Conservation (phyloP, 2,329 filamentous ascomycete genomes). For the Fusarium sp. region DNA sequence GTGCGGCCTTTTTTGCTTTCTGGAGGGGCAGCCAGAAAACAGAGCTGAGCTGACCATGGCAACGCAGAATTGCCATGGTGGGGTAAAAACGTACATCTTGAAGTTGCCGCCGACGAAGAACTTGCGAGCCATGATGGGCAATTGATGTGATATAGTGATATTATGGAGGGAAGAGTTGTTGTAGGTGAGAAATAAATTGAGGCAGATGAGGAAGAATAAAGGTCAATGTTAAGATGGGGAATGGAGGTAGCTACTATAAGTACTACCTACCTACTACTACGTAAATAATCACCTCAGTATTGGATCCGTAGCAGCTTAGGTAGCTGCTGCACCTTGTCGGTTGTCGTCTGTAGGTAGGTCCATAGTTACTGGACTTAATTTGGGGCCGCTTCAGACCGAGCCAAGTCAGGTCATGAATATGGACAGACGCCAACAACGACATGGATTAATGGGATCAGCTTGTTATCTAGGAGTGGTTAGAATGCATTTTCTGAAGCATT, state of each 20-base stretch:
- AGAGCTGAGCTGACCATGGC: slow-evolving; percentile 20
- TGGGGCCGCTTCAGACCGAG: slow-evolving; percentile 40
- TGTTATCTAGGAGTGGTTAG: not conserved
- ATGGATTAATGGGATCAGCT: slow-evolving; percentile 24
- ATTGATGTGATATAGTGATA: slow-evolving; percentile 35
- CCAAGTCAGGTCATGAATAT: slow-evolving; percentile 44
- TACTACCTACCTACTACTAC: slow-evolving; percentile 1
- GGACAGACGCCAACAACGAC: slow-evolving; percentile 23
- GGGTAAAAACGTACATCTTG: slow-evolving; percentile 82
- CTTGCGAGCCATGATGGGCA: slow-evolving; percentile 86
- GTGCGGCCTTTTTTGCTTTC: slow-evolving; percentile 50
- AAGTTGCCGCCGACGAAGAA: slow-evolving; percentile 99
- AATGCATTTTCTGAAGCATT: not conserved
- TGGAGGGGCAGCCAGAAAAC: slow-evolving; percentile 28
- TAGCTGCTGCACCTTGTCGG: slow-evolving; percentile 17
- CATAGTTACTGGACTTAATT: slow-evolving; percentile 23
- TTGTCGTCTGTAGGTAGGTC: slow-evolving; percentile 9
- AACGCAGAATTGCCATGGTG: slow-evolving; percentile 40
- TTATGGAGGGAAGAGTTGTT: slow-evolving; percentile 2
- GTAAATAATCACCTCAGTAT: slow-evolving; percentile 32
- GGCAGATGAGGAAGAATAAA: slow-evolving; percentile 21
- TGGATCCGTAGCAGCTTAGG: slow-evolving; percentile 18
- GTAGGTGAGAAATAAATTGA: slow-evolving; percentile 16
- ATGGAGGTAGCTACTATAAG: slow-evolving; percentile 19
- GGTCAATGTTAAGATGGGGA: slow-evolving; percentile 22